Evolutionary conservation across 2,329 filamentous ascomycete species (phyloP), one percentile per base, ranked within the genome.

Genomic region (Onygenales sp.): DNA sequence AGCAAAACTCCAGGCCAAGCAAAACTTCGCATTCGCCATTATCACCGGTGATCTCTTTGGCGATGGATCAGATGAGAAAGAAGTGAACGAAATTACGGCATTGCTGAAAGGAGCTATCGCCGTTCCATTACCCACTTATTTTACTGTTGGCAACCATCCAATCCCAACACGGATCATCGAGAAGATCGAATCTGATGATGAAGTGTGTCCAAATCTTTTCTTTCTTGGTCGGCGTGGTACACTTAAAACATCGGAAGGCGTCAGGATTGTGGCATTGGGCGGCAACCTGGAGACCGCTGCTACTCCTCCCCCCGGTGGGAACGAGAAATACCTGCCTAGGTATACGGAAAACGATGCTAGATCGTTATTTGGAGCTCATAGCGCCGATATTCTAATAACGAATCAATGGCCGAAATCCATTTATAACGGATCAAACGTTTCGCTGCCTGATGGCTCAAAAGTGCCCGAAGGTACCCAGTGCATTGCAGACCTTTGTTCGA

Each of bases 191-290:
- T 79, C 80, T 36, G 82, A 86, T 57, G 85, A 78, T 57, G 82
- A 86, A 62, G 78, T 98, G 14, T 95, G 90, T 66, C 79, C 85
- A n/a, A 97, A 98, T 65, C 80, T 98, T 9, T 88, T 88, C 70
- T 95, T 86, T 63, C 80, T 98, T 0, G 91, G 88, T 54, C 94
- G 93, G 69, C 85, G 89, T 62, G 88, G 87, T 56, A 84, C 86
- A 11, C 86, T 89, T 51, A 97, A 93, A 67, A 97, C 92, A 0
- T 86, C 87, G 0, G 91, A 96, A 59, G 92, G 91, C 1, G 77
- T 97, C 45, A 84, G 86, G 49, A 90, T 98, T 57, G 88, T 92
- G n/a, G 78, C 87, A 0, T 77, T 98, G 0, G 92, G 92, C 31
- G 93, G 93, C 0, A 74, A 77, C 36, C 72, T 89, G 1, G 65